Percentiles rank a stretch among this genome's conserved stretches.
Evolutionary conservation across 2,329 filamentous ascomycete genomes (phyloP).

Genomic region (Calycina herbarum): DNA sequence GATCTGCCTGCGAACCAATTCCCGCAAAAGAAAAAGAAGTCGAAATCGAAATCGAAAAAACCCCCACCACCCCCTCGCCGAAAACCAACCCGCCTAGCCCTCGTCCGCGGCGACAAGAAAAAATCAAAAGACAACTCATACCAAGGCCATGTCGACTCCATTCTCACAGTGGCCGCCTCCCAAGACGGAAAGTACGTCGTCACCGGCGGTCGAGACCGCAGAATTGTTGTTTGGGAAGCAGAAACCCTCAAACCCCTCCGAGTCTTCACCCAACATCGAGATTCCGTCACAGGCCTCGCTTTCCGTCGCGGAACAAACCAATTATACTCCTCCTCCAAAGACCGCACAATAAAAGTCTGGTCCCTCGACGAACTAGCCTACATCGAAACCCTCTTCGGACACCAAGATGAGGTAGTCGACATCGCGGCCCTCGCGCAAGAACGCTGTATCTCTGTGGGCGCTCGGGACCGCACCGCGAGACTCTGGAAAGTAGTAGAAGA

Average conservation of each 20-base stretch:
- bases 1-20: conserved; percentile 61
- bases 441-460: conserved; percentile 86
- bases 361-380: conserved; percentile 90
- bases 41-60: conserved; percentile 52
- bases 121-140: conserved; percentile 64
- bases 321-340: conserved; percentile 85
- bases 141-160: conserved; percentile 76
- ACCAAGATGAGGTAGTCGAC: conserved; percentile 87
- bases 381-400: conserved; percentile 92
- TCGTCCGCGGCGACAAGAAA: conserved; percentile 60
- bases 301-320: conserved; percentile 90
- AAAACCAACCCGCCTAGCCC: conserved; percentile 63
- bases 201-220: conserved; percentile 82
- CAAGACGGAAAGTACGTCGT: conserved; percentile 88
- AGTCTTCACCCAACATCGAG: conserved; percentile 89
- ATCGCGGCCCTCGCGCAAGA: conserved; percentile 82
- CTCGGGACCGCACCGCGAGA: conserved; percentile 85
- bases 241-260: conserved; percentile 74
- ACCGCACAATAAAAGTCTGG: conserved; percentile 95
- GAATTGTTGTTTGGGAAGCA: conserved; percentile 86
- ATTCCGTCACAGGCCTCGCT: conserved; percentile 78
- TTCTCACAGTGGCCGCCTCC: conserved; percentile 82
- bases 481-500: conserved; percentile 97
- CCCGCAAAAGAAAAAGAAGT: conserved; percentile 47
- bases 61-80: conserved; percentile 57